Percentiles rank a stretch among this genome's conserved stretches.
These are phyloP conservation scores for Lecanicillium sp. DNA, from an alignment of 2,329 filamentous ascomycete species.

Conservation along the genomic window DNA sequence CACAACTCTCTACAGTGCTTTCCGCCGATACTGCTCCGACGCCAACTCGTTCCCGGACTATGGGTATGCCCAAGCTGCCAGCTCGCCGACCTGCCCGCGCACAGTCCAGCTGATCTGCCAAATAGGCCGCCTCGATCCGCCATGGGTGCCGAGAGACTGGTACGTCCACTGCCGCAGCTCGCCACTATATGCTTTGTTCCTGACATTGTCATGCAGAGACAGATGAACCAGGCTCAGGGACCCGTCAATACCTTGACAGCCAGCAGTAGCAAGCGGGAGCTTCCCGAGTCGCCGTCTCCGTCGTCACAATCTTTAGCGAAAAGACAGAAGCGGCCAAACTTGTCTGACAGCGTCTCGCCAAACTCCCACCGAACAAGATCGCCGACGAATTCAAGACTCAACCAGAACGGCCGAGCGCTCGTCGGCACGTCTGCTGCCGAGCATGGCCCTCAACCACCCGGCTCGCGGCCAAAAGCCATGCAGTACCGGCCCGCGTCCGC, in stretches of 20 bases:
- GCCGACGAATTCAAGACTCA: background rate
- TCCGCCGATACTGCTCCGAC: slow-evolving; percentile 30
- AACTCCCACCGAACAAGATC: background rate
- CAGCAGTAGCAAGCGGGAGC: slow-evolving; percentile 1
- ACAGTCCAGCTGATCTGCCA: slow-evolving; percentile 18
- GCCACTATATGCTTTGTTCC: background rate
- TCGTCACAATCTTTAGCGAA: slow-evolving; percentile 19
- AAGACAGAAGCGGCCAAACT: slow-evolving; percentile 18
- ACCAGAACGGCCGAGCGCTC: background rate
- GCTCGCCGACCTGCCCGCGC: slow-evolving; percentile 1
- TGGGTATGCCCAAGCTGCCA: slow-evolving; percentile 27
- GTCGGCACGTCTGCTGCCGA: background rate
- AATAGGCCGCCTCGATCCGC: slow-evolving; percentile 13
- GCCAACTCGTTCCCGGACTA: slow-evolving; percentile 37
- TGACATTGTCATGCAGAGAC: slow-evolving; percentile 18
- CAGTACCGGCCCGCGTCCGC: too few relatives aligned
- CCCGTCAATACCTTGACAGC: slow-evolving; percentile 20
- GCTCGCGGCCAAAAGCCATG: too few relatives aligned
- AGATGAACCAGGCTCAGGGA: slow-evolving; percentile 18
- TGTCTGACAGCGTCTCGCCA: background rate
- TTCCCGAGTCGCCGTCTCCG: slow-evolving; percentile 1
- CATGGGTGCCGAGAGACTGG: slow-evolving; percentile 7
- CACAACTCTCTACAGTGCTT: slow-evolving; percentile 22
- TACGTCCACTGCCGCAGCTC: background rate
- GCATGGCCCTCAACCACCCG: too few relatives aligned